Evolutionary conservation across 306 rosid species (phyloP).

Genomic region (Gastrolobium villosum): DNA sequence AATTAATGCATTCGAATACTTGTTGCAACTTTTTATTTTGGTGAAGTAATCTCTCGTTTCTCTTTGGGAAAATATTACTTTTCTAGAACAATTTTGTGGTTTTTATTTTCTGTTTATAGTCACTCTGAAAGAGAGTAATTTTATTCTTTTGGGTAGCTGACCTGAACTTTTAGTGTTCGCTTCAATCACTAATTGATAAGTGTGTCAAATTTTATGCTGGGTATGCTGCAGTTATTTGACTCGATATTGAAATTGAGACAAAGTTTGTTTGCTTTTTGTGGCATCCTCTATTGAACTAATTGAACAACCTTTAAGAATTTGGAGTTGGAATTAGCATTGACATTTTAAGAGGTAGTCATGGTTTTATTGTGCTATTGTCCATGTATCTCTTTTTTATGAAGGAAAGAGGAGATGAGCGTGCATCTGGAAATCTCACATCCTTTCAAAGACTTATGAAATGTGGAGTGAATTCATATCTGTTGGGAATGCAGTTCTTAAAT

Average conservation of each 20-base stretch:
- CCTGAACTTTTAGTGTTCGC: constrained; percentile 1
- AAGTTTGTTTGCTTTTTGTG: constrained; percentile 28
- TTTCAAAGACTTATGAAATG: neutral
- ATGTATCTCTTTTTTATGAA: neutral
- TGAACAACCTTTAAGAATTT: constrained; percentile 3
- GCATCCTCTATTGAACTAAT: neutral
- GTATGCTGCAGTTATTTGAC: neutral
- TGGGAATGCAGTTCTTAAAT: neutral
- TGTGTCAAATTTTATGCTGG: neutral
- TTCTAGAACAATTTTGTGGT: neutral
- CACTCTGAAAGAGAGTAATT: neutral
- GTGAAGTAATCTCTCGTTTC: neutral
- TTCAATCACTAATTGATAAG: neutral
- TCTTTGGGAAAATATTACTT: neutral
- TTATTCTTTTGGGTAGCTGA: neutral
- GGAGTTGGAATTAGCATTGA: neutral
- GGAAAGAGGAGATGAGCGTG: neutral
- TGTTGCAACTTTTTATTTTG: constrained; percentile 22
- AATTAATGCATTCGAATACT: constrained; percentile 21
- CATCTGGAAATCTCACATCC: neutral
- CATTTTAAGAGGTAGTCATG: constrained; percentile 8
- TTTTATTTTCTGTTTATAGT: neutral
- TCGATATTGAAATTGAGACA: constrained; percentile 5
- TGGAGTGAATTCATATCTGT: neutral
- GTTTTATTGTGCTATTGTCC: constrained; percentile 26